Percentiles rank a stretch among this genome's conserved stretches.
These are phyloP conservation scores for Discostella stelligeroides DNA, from an alignment of 108 stramenopile genomes.

Conservation along the genomic window DNA sequence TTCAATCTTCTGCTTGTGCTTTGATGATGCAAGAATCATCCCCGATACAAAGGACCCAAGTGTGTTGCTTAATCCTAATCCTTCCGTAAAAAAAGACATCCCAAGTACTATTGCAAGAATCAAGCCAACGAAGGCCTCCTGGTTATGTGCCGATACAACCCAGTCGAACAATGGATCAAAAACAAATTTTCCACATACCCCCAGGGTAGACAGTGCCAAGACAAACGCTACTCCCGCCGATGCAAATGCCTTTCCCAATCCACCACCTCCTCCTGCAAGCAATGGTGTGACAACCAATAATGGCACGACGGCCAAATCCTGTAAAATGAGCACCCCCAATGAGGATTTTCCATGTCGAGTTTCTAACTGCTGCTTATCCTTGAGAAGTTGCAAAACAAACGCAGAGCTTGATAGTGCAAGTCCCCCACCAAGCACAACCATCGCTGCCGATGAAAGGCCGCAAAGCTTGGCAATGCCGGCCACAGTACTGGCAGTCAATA, in stretches of 20 bases:
- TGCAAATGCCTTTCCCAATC: constrained; percentile 62
- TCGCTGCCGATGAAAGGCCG: constrained; percentile 70
- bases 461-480: constrained; percentile 56
- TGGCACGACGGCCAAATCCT: constrained; percentile 94
- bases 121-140: constrained; percentile 91
- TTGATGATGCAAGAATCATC: constrained; percentile 84
- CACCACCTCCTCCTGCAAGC: constrained; percentile 74
- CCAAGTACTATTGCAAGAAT: constrained; percentile 83
- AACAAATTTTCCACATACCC: constrained; percentile 73
- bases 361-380: constrained; percentile 86
- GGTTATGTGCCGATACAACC: constrained; percentile 70
- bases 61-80: constrained; percentile 91
- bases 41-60: constrained; percentile 94
- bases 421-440: constrained; percentile 88
- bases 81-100: constrained; percentile 92
- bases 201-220: constrained; percentile 76
- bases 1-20: constrained; percentile 86
- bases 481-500: constrained; percentile 70
- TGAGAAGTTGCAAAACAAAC: constrained; percentile 91
- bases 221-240: constrained; percentile 79
- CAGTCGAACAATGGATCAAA: constrained; percentile 78
- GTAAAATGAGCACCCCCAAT: constrained; percentile 90
- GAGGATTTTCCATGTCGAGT: constrained; percentile 87
- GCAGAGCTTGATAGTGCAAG: constrained; percentile 90
- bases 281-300: constrained; percentile 90